phyloP scores from a whole-genome alignment of 1,284 basidiomycete species.

The Ceratobasidium sp. region DNA sequence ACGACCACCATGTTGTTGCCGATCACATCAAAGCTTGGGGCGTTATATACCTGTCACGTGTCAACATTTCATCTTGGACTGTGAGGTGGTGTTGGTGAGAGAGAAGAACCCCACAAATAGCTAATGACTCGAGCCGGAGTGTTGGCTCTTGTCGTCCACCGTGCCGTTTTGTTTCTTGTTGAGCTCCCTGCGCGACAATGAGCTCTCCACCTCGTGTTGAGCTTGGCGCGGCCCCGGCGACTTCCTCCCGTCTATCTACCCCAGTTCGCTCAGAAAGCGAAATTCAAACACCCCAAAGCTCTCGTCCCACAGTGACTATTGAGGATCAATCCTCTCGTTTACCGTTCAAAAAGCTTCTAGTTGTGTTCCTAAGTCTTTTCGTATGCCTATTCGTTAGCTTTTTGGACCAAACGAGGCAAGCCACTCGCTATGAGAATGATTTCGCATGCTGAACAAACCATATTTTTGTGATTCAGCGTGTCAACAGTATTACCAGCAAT shows the following conservation, averaged over 20 bases:
- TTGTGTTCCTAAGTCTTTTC: constrained; percentile 32
- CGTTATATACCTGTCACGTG: neutral
- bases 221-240: neutral
- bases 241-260: constrained; percentile 3
- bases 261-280: neutral
- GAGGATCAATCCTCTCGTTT: constrained; percentile 36
- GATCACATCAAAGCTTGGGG: neutral
- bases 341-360: constrained; percentile 33
- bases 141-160: neutral
- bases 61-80: neutral
- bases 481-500: constrained; percentile 35
- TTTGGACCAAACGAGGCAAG: constrained; percentile 34
- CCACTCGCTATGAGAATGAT: neutral
- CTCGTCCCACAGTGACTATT: constrained; percentile 18
- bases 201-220: neutral
- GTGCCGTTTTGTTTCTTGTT: too few species aligned
- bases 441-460: neutral
- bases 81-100: too few species aligned
- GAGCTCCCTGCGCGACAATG: neutral
- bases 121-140: too few species aligned
- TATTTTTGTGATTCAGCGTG: neutral
- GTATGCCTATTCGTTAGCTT: constrained; percentile 35
- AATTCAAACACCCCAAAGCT: constrained; percentile 25
- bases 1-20: neutral
- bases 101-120: too few species aligned